Evolutionary conservation across 106 monocot species (phyloP), one percentile per base, ranked within the genome.

Genomic region (Apostasia ramifera): DNA sequence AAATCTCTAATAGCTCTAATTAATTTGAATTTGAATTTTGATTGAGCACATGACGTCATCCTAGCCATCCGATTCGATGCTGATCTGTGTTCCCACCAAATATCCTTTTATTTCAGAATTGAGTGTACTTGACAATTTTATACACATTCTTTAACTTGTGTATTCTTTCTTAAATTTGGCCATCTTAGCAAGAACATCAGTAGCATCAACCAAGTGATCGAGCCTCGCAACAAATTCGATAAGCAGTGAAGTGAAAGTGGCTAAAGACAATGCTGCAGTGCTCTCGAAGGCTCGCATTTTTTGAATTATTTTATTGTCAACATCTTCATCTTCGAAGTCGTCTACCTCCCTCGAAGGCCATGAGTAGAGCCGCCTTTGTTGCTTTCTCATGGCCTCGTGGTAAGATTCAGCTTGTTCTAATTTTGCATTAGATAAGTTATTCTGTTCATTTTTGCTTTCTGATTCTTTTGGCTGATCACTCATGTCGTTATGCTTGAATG

Each of bases 171-270:
- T 78, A 66, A 92, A 92, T 46, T 66, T 81, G 10, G 92, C 88
- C 79, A 79, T 76, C 57, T 68, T 81, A 3, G 88, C 85, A 14
- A 92, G 85, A 52, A 77, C 72, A 56, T 85, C 85, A 14, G 81
- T 83, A 15, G 88, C 88, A 57, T 82, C 88, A 54, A 92, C 92
- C 82, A 88, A 76, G 76, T 86, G 88, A 59, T 92, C 88, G 59
- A 92, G 88, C 71, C 92, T 69, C 38, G 88, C 92, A 5, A 92
- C 88, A 72, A 92, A 79, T 68, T 92, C 92, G 42, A 92, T 88
- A 41, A 92, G 75, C 59, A 92, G 69, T n/a, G 88, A 92, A 38
- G 83, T 72, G 66, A 92, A 92, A 4, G 92, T 88, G 3, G 81
- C 85, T 0, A 92, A 73, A 1, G 88, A 92, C 70, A 92, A 63